Evolutionary conservation across 2,329 filamentous ascomycete species (phyloP).

Genomic region (Sporothrix phasma): DNA sequence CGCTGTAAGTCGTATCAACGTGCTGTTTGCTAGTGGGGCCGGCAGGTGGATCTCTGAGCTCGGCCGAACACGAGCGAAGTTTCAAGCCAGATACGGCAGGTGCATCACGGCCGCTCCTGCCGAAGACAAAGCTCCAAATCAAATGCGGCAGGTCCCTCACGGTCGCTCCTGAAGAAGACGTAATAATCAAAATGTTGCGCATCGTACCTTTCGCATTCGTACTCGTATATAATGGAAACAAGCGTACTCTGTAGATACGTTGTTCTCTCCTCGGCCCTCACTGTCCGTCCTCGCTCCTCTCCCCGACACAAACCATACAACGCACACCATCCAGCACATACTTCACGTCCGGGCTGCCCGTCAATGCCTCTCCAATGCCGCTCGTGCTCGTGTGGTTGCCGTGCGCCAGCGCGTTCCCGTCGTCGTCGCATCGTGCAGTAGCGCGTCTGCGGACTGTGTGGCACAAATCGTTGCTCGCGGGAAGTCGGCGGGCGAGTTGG

Average conservation of each 20-base stretch:
- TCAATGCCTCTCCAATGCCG: not conserved
- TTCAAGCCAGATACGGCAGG: conserved; percentile 1
- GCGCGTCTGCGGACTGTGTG: conserved; percentile 17
- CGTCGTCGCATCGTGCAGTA: conserved; percentile 31
- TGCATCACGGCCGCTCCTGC: not conserved
- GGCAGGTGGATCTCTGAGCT: not conserved
- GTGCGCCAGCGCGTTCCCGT: conserved; percentile 21
- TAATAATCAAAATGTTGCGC: not conserved
- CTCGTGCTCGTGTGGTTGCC: not conserved
- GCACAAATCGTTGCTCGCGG: conserved; percentile 16
- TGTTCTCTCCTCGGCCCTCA: no score
- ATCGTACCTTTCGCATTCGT: not conserved
- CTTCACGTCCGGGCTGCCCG: not conserved
- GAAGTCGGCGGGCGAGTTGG: conserved; percentile 22
- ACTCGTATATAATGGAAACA: not conserved
- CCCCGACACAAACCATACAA: not conserved
- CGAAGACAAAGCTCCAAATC: not conserved
- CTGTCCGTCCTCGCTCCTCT: not conserved
- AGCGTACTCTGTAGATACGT: no score
- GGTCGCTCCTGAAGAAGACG: not conserved
- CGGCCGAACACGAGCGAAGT: conserved; percentile 6
- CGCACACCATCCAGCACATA: not conserved
- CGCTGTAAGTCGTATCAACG: no score
- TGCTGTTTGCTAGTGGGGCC: not conserved
- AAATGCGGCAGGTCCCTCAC: not conserved